Evolutionary conservation across 768 basidiomycete species (phyloP), one percentile per base, ranked within the genome.

Genomic region (Lentinus brumalis): DNA sequence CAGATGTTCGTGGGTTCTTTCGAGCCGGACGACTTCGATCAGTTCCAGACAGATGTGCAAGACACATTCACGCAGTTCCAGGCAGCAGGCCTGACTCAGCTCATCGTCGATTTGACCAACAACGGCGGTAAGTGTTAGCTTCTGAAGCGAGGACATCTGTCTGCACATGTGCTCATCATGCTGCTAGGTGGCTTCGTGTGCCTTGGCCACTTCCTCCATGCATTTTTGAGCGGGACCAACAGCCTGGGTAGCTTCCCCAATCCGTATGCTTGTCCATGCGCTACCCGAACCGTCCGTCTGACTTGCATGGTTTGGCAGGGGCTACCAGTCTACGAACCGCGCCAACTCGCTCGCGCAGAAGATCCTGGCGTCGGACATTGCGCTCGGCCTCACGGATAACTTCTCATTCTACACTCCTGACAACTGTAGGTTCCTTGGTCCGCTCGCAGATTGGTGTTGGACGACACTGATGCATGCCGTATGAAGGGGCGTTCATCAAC

Each of bases 1-100:
- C 65, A 86, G 83, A 84, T 86, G 79, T 85, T 83, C 63, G 78
- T 86, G 4, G 84, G 86, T 15, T 84, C 84, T 0, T 88, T 88
- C 65, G 77, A 71, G 26, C 77, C 62, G 3, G 69, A 62, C 16
- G 78, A 85, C 65, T 84, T 81, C 65, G 63, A 71, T 52, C 72
- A 75, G 35, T 87, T 86, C 78, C 84, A 84, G 70, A 60, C 68
- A 0, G 84, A 87, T 62, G 76, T 79, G 0, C 77, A 75, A 0
- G 73, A 79, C 7, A 78, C 82, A 1, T 70, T 86, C 59, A 65
- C 65, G 1, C 66, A 76, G 4, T 83, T 88, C 74, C 70, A 84
- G 62, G 62, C 68, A 0, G 76, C 78, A 1, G 82, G 82, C 4
- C 81, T 85, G 11, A 80, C 76, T 0, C 79, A 77, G 35, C 70